Percentiles rank a stretch among this genome's conserved stretches.
phyloP scores from a whole-genome alignment of 2,329 filamentous ascomycete genomes.

The Talaromyces islandicus region DNA sequence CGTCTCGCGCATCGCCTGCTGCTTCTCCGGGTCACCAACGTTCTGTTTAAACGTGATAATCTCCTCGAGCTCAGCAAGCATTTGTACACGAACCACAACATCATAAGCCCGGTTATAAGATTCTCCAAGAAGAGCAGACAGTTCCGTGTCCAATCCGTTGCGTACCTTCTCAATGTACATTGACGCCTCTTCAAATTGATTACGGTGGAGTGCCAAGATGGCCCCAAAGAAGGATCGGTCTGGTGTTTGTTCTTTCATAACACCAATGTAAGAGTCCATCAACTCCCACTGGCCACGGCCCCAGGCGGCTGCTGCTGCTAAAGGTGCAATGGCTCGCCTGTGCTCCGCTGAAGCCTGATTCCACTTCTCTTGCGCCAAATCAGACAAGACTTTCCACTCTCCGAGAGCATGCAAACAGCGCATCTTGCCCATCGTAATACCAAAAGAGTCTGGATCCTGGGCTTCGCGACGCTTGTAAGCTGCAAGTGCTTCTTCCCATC shows the following conservation, averaged over 20 bases:
- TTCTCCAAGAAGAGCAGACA: slow-evolving; percentile 94
- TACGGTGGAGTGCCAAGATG: slow-evolving; percentile 88
- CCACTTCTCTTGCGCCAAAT: slow-evolving; percentile 89
- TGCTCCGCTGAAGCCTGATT: slow-evolving; percentile 81
- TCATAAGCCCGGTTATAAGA: slow-evolving; percentile 97
- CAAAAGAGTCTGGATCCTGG: slow-evolving; percentile 71
- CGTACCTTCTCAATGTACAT: slow-evolving; percentile 84
- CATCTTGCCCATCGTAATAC: slow-evolving; percentile 99
- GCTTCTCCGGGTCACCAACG: slow-evolving; percentile 70
- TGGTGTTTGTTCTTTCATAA: slow-evolving; percentile 89
- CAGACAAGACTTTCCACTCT: slow-evolving; percentile 92
- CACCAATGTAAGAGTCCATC: slow-evolving; percentile 94
- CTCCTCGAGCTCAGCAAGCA: slow-evolving; percentile 97
- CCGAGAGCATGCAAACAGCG: slow-evolving; percentile 92
- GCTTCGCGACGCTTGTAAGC: slow-evolving; percentile 85
- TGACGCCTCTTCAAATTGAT: slow-evolving; percentile 90
- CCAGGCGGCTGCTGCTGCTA: slow-evolving; percentile 95
- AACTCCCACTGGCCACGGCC: slow-evolving; percentile 93
- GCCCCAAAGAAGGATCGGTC: slow-evolving; percentile 97
- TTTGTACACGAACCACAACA: slow-evolving; percentile 96
- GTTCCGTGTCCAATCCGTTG: slow-evolving; percentile 88
- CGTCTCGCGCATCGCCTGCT: slow-evolving; percentile 82
- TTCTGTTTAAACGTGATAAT: slow-evolving; percentile 97
- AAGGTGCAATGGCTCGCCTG: slow-evolving; percentile 81
- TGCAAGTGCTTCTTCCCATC: slow-evolving; percentile 93